phyloP scores from a whole-genome alignment of 1,139 yeast species.

The Candida neerlandica region DNA sequence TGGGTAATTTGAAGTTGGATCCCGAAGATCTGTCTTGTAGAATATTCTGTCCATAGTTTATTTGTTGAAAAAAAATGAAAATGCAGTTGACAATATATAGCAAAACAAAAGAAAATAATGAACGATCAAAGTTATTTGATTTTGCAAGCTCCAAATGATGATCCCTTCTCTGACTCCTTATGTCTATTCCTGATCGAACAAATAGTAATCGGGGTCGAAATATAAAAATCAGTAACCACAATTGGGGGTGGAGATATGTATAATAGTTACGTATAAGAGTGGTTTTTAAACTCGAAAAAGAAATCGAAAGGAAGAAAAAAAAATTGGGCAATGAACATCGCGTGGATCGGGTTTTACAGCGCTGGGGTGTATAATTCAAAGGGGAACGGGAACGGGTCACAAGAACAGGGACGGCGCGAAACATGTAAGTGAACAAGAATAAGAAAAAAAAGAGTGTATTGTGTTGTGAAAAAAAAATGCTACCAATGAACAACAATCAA shows the following conservation, averaged over 20 bases:
- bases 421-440: too few species aligned
- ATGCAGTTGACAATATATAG: neutral
- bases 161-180: too few species aligned
- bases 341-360: neutral
- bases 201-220: too few species aligned
- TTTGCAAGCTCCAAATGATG: neutral
- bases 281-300: neutral
- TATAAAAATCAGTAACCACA: too few species aligned
- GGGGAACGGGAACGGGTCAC: neutral
- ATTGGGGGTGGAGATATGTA: neutral
- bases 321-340: slow-evolving; percentile 2
- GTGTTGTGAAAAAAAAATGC: neutral
- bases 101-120: too few species aligned
- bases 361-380: neutral
- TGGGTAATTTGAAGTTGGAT: slow-evolving; percentile 65
- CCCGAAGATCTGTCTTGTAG: slow-evolving; percentile 58
- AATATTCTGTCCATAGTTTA: slow-evolving; percentile 54
- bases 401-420: neutral
- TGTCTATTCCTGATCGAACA: too few species aligned
- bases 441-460: neutral
- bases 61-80: neutral
- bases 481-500: neutral
- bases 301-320: neutral
- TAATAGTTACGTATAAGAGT: neutral
- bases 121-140: too few species aligned